Base-by-base conservation (phyloP, 2,329 filamentous ascomycete species). In the Eutypella sp. region DNA sequence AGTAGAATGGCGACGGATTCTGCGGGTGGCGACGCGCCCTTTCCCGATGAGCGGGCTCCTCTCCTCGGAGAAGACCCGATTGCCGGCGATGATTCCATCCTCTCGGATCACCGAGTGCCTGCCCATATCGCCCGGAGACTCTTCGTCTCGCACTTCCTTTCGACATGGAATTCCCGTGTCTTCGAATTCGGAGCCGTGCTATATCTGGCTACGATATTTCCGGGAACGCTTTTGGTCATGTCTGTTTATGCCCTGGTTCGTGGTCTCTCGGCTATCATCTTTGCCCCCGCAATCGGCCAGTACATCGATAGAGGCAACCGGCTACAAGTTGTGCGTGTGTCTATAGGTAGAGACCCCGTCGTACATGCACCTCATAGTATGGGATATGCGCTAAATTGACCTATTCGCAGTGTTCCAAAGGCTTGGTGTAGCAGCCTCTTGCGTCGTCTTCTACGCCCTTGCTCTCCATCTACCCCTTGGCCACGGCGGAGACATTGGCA, bases 241-340 rank as follows among this genome's bases (percentile, higher is more conserved):
- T 87, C 84, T 0, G 66, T 84, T n/a, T 89, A 89, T 57, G 85
- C 85, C 0, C 65, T 89, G 6, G 68, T 74, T 5, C 76, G 85
- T 19, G 73, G 78, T 5, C 64, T 71, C 0, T 70, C 79, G 0
- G 82, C 81, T 0, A 75, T 84, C 4, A 23, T 81, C 0, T 66
- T 87, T 6, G 76, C 82, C 0, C 76, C 79, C 11, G 68, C 68
- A 39, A 62, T 89, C 5, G 85, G 85, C 1, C 57, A 59, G 1
- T 71, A 71, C 33, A 77, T 89, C 31, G 85, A 89, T 59, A 63
- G 50, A 0, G 70, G 68, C 5, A 60, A 78, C 46, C 70, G 80
- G 0, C 64, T 83, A 3, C 56, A 54, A 1, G 71, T 76, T 0
- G 70, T 82, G 25, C 66, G 77, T 5, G 49, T 67, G 2, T 81